Percentiles rank a stretch among this genome's conserved stretches.
Conservation (phyloP, 768 basidiomycete species). For the Lentinula sp. region DNA sequence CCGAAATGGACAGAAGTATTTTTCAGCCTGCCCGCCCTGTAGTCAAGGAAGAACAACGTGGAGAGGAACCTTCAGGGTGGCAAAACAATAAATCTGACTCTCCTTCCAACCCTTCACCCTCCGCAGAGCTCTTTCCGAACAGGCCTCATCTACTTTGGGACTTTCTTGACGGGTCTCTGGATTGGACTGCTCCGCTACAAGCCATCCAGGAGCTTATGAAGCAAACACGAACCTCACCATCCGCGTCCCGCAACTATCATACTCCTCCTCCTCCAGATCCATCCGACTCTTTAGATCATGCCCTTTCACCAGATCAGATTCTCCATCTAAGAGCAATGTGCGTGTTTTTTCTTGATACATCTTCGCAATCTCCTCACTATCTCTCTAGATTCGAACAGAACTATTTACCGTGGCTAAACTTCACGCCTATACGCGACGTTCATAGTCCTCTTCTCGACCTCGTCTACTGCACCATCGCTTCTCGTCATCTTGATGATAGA, state of each 20-base stretch:
- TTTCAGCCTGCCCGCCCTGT: not conserved
- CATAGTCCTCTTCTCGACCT: constrained; percentile 28
- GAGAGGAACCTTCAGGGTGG: not conserved
- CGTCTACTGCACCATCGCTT: constrained; percentile 35
- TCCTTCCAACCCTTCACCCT: not conserved
- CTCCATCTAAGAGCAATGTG: constrained; percentile 25
- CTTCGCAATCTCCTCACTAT: not conserved
- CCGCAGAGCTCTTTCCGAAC: constrained; percentile 4
- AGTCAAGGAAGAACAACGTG: not conserved
- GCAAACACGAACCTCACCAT: not conserved
- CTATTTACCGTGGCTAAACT: constrained; percentile 35
- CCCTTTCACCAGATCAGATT: constrained; percentile 24
- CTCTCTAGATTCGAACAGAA: constrained; percentile 28
- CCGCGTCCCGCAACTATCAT: constrained; percentile 8
- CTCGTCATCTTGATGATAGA: constrained; percentile 28
- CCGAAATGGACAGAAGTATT: constrained; percentile 15
- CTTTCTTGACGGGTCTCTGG: constrained; percentile 26
- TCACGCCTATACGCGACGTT: constrained; percentile 23
- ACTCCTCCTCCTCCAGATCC: constrained; percentile 15
- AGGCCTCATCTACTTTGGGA: constrained; percentile 23
- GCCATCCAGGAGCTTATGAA: constrained; percentile 33
- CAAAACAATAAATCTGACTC: not conserved
- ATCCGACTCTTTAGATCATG: constrained; percentile 19
- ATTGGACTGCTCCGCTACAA: constrained; percentile 33
- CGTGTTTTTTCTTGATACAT: constrained; percentile 3